Evolutionary conservation across 108 stramenopile species (phyloP), one percentile per base, ranked within the genome.

Genomic region (Cyclostephanos tholiformis): DNA sequence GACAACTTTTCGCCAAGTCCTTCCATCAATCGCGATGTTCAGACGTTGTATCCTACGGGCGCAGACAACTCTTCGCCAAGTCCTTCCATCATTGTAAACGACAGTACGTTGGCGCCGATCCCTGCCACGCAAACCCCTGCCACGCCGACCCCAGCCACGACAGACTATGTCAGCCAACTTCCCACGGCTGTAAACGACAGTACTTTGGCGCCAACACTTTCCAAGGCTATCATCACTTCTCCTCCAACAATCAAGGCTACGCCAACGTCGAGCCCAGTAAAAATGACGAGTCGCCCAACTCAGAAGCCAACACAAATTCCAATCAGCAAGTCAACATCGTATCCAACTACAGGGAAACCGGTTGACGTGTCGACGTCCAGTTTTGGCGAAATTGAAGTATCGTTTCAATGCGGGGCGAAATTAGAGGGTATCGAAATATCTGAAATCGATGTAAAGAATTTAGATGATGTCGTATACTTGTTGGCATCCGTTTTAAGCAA

Each of bases 391-490:
- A 51, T 79, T 19, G 71, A 72, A 20, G 66, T 72, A n/a, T 38
- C 62, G 6, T 51, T 79, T 27, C 65, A 72, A 30, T 32, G 59
- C 36, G 65, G 44, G 29, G 65, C 72, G 16, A 72, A 51, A 30
- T 39, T 79, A 17, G 56, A 56, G 4, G 78, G 78, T 9, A 68
- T 72, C 11, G 25, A 61, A 4, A 49, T 67, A 19, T 52, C 78
- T 29, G 71, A 79, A 41, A 64, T 79, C 27, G 71, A 79, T 59
- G n/a, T 79, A 17, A 62, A 58, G 10, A 49, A 57, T 3, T 41
- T 79, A 36, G 63, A 70, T 12, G 32, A 64, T 8, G 71, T 79
- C 9, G 65, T 79, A 6, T 30, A 60, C 20, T 65, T 79, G 49
- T 66, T 79, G 48, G 65, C 51, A 27, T 55, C 58, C 27, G 65